phyloP scores from a whole-genome alignment of 2,329 filamentous ascomycete genomes.

The Colletotrichum agaves region DNA sequence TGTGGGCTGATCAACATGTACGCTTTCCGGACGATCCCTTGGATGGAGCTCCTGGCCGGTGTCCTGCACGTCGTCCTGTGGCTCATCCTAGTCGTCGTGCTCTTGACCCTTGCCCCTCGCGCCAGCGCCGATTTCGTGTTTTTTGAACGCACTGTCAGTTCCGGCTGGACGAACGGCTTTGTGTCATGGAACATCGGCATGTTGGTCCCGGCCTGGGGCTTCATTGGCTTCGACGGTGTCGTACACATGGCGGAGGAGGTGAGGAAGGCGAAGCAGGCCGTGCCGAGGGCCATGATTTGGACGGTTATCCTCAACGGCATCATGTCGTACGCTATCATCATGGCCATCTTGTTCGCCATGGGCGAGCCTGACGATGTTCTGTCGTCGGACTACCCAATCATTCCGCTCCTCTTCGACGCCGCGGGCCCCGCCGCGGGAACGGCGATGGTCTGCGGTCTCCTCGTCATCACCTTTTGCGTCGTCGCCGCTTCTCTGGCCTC shows the following conservation, averaged over 20 bases:
- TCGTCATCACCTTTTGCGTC: constrained; percentile 36
- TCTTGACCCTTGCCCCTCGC: constrained; percentile 24
- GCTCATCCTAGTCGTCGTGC: constrained; percentile 30
- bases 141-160: constrained; percentile 30
- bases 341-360: constrained; percentile 33
- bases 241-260: constrained; percentile 40
- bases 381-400: constrained; percentile 30
- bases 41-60: constrained; percentile 34
- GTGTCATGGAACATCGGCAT: constrained; percentile 38
- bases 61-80: constrained; percentile 33
- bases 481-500: constrained; percentile 51
- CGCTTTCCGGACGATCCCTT: constrained; percentile 33
- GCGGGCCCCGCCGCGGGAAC: constrained; percentile 22
- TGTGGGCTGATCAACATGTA: constrained; percentile 35
- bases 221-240: constrained; percentile 33
- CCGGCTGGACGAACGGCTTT: constrained; percentile 35
- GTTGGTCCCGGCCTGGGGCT: constrained; percentile 34
- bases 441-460: constrained; percentile 34
- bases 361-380: constrained; percentile 30
- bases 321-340: constrained; percentile 43
- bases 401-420: constrained; percentile 30
- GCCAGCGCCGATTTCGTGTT: constrained; percentile 33
- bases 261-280: constrained; percentile 29
- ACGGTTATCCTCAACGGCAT: constrained; percentile 48
- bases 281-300: constrained; percentile 38